These are phyloP conservation scores for Citrus hindsii DNA, from an alignment of 345 rosid genomes.

Conservation along the genomic window DNA sequence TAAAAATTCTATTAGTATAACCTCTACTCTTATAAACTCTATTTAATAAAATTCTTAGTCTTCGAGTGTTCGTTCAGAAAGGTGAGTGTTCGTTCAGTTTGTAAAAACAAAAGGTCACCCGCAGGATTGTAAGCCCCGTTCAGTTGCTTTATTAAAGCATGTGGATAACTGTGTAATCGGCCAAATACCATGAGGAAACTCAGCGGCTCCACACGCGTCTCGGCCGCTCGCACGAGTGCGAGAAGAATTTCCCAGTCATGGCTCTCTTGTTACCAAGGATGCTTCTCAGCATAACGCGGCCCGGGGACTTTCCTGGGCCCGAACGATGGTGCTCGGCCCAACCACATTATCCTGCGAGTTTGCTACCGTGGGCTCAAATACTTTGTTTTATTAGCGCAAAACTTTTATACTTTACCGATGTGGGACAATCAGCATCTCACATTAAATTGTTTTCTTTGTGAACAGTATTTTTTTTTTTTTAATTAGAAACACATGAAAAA, in stretches of 20 bases:
- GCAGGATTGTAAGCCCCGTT: constrained; percentile 16
- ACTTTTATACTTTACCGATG: accelerated
- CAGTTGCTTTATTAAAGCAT: not conserved
- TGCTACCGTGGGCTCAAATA: accelerated
- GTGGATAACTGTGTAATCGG: constrained; percentile 9
- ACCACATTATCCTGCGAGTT: not conserved
- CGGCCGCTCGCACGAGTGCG: constrained; percentile 1
- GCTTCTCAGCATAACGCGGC: constrained; percentile 6
- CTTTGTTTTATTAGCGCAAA: too few species aligned
- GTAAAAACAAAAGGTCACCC: not conserved
- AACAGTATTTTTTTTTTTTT: too few species aligned
- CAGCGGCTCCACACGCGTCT: constrained; percentile 20
- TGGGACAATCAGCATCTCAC: not conserved
- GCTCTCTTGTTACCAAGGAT: not conserved
- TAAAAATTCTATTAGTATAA: too few species aligned
- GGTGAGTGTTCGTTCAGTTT: too few species aligned
- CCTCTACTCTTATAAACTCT: too few species aligned
- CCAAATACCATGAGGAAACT: not conserved
- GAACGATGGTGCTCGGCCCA: not conserved
- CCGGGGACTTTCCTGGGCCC: constrained; percentile 14
- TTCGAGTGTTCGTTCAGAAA: too few species aligned
- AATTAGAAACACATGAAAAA: too few species aligned
- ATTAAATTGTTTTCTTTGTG: too few species aligned
- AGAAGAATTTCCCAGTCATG: not conserved
- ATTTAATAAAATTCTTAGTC: too few species aligned